Base-by-base conservation (phyloP, 306 rosid species). In the Sindora glabra region DNA sequence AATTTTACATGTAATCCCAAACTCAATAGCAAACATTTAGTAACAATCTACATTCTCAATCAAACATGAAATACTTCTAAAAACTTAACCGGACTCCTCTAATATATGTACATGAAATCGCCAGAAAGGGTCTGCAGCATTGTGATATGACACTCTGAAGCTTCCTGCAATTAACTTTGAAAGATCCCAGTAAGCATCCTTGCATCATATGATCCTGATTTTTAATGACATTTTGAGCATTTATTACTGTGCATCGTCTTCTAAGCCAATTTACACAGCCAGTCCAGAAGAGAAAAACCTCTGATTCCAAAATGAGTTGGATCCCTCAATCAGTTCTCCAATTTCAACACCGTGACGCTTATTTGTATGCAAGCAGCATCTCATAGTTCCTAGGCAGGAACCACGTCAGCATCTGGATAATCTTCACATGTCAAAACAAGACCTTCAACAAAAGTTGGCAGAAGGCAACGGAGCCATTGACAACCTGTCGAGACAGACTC, bases 401-500 rank as follows among this genome's bases (percentile, higher is more conserved):
- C 82, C 38, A 86, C 95, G 40, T 89, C 97, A 1, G 81, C 70
- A 51, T 94, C 65, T 64, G 84, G 91, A 68, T 65, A 86, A 29
- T 94, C 99, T 13, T 94, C 99, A 0, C 89, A 80, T 11, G 88
- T 84, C 66, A 94, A 62, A 56, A 94, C 70, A 30, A 94, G 88
- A 59, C 97, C 99, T 54, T 94, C 97, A 0, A 53, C 94, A 16
- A 69, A 77, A 64, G 83, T 80, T 0, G 99, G 99, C 57, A 94
- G 82, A 62, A 94, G 97, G 81, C 94, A 82, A 5, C 90, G 90
- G 37, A 71, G 25, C 99, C 97, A 89, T 44, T 82, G 90, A 59
- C 92, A 89, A 49, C 99, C 95, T 15, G 95, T 89, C n/a, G 95
- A 86, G 47, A 82, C 81, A 5, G 95, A 86, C 56, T 84, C 94